These are phyloP conservation scores for Diaporthe sp. DNA, from an alignment of 2,329 filamentous ascomycete species.

Conservation along the genomic window DNA sequence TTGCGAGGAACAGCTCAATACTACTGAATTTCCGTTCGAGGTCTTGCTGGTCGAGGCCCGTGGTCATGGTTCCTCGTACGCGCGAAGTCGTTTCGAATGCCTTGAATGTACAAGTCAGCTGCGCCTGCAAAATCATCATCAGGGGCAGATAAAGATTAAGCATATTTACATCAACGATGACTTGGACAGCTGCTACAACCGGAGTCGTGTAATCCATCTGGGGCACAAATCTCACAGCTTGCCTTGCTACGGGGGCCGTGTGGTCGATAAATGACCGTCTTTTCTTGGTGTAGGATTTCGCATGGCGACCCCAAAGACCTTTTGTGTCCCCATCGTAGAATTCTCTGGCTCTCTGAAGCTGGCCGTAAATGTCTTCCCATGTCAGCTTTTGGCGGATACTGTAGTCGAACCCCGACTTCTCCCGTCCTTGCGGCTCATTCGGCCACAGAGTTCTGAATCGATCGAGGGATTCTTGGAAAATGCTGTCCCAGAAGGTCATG, in stretches of 20 bases:
- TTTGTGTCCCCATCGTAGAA: slow-evolving; percentile 7
- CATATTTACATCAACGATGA: not conserved
- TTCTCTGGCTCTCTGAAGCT: not conserved
- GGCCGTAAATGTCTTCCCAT: not conserved
- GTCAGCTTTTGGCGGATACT: not conserved
- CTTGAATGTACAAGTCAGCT: not conserved
- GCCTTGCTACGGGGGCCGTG: not conserved
- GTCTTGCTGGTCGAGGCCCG: not conserved
- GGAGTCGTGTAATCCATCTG: not conserved
- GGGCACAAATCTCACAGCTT: slow-evolving; percentile 1
- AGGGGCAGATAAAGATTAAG: rapidly evolving
- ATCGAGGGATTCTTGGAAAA: not conserved
- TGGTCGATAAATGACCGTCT: not conserved
- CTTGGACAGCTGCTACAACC: slow-evolving; percentile 1
- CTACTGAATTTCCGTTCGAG: not conserved
- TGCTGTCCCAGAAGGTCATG: not conserved
- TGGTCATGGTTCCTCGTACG: not conserved
- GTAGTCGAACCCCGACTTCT: not conserved
- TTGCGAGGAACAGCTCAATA: not conserved
- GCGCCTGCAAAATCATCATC: no score
- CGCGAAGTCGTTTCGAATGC: slow-evolving; percentile 2
- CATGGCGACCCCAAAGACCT: not conserved
- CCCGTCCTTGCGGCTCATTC: not conserved
- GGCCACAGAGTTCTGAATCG: not conserved
- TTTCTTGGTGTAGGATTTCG: not conserved